Evolutionary conservation across 1,139 yeast genomes (phyloP), one percentile per base, ranked within the genome.

Genomic region (Pichia terricola): DNA sequence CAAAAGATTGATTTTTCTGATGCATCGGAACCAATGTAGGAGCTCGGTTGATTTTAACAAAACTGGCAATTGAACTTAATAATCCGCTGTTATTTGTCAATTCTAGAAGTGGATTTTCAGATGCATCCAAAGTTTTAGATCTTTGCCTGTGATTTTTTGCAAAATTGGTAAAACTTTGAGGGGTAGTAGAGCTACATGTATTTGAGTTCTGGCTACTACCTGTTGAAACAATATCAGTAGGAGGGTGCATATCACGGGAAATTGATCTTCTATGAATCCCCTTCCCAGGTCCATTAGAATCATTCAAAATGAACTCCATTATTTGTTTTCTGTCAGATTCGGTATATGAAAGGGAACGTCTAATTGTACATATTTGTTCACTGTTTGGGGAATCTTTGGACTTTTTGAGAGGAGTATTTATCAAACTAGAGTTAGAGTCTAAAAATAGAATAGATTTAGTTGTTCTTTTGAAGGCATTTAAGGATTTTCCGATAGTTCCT

Each of bases 41-140:
- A 5, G 45, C 28, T 10, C 48, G 40, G 27, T 47, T 52, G 3
- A 50, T 45, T 42, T 49, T 59, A 44, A 60, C 58, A 45, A 60
- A 54, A 41, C 48, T 57, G 3, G 63, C 47, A 6, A 60, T 44
- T 6, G 63, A 56, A 38, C 49, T 53, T 34, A 60, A 45, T 30
- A 60, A 47, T 3, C 62, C 59, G 1, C 54, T 47, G 32, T 31
- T 40, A 25, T 25, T 33, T 3, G 50, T 35, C 22, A 46, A 37
- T n/a, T 45, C 51, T 16, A 38, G 27, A 25, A 51, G 38, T 5
- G 50, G 52, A 27, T 46, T 45, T 8, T 57, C 58, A 3, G 53
- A 38, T 0, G 56, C 52, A 40, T 56, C 57, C 39, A 59, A 40
- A 2, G 62, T 59, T 44, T 54, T 56, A 8, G 62, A 56, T 27